A percentile compares a stretch with the other conserved stretches of the same genome.
These are phyloP conservation scores for Tagetes patula DNA, from an alignment of 129 eudicot genomes.

Conservation along the genomic window DNA sequence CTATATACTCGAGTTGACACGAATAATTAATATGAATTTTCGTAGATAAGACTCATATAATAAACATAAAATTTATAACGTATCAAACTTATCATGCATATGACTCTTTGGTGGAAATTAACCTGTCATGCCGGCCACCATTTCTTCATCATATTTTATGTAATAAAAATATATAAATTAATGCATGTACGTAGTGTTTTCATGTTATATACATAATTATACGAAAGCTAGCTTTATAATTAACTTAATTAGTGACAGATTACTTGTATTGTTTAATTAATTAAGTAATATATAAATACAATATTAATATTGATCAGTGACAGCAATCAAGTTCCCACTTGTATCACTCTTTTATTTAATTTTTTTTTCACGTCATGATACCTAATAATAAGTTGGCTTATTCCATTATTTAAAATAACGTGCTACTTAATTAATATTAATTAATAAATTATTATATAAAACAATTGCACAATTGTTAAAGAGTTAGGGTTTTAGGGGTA, in stretches of 20 bases:
- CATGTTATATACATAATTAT: not conserved
- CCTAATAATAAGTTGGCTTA: conserved; percentile 12
- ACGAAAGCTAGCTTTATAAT: not conserved
- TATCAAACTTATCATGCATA: not conserved
- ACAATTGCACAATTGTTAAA: too few relatives aligned
- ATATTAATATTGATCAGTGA: not conserved
- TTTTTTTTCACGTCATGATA: conserved; percentile 1
- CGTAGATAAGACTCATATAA: too few relatives aligned
- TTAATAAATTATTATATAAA: not conserved
- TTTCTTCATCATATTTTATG: conserved; percentile 7
- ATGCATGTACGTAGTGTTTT: not conserved
- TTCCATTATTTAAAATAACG: not conserved
- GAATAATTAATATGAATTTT: too few relatives aligned
- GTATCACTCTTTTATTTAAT: not conserved
- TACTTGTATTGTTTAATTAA: not conserved
- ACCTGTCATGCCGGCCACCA: conserved; percentile 13
- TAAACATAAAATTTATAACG: not conserved
- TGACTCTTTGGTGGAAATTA: not conserved
- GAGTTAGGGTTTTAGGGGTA: too few relatives aligned
- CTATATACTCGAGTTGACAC: too few relatives aligned
- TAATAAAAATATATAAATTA: not conserved
- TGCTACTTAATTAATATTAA: not conserved
- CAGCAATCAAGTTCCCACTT: conserved; percentile 13
- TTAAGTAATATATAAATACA: not conserved
- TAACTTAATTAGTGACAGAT: conserved; percentile 3